Evolutionary conservation across 1,139 yeast genomes (phyloP).

Genomic region (Candida sojae): DNA sequence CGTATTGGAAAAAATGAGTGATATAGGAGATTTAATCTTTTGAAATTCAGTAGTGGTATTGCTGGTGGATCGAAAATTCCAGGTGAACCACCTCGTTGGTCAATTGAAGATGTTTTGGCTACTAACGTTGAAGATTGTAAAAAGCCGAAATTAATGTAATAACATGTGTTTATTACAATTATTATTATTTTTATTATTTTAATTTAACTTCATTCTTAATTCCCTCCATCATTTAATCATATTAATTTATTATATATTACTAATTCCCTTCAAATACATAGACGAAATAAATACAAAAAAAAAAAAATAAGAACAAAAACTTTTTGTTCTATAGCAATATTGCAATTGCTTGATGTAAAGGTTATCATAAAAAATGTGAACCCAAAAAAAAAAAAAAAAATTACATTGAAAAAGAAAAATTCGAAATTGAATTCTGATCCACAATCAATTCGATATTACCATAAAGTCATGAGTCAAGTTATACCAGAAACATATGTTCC

Average conservation of each 20-base stretch:
- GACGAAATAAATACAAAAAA: neutral
- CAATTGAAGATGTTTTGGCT: constrained; percentile 72
- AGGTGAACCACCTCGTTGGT: constrained; percentile 73
- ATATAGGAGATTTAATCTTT: constrained; percentile 76
- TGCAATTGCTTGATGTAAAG: neutral
- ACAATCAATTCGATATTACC: neutral
- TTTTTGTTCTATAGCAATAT: neutral
- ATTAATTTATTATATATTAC: neutral
- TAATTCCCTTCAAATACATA: neutral
- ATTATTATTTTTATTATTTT: neutral
- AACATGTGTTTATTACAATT: too few relatives aligned
- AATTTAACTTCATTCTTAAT: neutral
- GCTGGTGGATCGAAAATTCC: constrained; percentile 64
- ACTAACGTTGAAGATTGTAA: constrained; percentile 75
- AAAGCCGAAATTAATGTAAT: constrained; percentile 23
- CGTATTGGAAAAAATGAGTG: constrained; percentile 69
- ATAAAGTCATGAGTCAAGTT: neutral
- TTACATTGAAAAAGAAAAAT: neutral
- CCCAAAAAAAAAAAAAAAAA: too few relatives aligned
- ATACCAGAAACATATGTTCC: constrained; percentile 59
- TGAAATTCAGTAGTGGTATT: constrained; percentile 77
- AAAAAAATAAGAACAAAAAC: neutral
- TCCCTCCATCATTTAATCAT: neutral
- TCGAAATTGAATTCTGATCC: neutral
- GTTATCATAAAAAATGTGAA: too few relatives aligned